phyloP scores from a whole-genome alignment of 2,329 filamentous ascomycete species.

The Colletotrichum tropicicola region DNA sequence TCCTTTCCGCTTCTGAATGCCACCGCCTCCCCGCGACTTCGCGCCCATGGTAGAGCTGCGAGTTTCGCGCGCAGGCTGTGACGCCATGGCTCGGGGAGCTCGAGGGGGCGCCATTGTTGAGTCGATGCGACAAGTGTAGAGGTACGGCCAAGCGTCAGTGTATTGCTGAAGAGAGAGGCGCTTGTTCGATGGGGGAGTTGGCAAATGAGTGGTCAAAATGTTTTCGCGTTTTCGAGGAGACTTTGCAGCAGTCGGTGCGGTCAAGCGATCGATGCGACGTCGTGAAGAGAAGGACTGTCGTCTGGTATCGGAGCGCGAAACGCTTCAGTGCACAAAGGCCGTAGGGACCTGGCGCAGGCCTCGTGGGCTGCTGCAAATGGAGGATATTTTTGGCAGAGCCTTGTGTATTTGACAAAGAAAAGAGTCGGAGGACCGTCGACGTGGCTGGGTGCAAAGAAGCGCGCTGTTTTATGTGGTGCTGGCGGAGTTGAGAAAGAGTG shows the following conservation, averaged over 20 bases:
- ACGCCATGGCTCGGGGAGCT: conserved; percentile 27
- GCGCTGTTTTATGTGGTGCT: conserved; percentile 4
- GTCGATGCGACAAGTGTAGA: not conserved
- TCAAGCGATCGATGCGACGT: too few species aligned
- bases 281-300: too few species aligned
- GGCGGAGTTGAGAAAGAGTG: not conserved
- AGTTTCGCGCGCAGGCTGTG: conserved; percentile 40
- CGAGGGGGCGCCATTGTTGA: conserved; percentile 32
- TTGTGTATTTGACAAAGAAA: not conserved
- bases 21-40: conserved; percentile 48
- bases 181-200: not conserved
- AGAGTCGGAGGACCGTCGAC: not conserved
- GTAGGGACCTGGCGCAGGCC: too few species aligned
- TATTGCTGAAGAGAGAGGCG: too few species aligned
- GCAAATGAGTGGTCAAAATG: too few species aligned
- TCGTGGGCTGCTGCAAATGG: too few species aligned
- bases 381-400: not conserved
- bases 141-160: too few species aligned
- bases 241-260: too few species aligned
- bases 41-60: conserved; percentile 39
- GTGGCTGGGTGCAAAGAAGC: not conserved
- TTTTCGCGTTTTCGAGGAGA: too few species aligned
- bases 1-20: conserved; percentile 60
- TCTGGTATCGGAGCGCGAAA: too few species aligned
- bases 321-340: too few species aligned